phyloP scores from a whole-genome alignment of 2,329 filamentous ascomycete genomes.

The Beauveria asiatica region DNA sequence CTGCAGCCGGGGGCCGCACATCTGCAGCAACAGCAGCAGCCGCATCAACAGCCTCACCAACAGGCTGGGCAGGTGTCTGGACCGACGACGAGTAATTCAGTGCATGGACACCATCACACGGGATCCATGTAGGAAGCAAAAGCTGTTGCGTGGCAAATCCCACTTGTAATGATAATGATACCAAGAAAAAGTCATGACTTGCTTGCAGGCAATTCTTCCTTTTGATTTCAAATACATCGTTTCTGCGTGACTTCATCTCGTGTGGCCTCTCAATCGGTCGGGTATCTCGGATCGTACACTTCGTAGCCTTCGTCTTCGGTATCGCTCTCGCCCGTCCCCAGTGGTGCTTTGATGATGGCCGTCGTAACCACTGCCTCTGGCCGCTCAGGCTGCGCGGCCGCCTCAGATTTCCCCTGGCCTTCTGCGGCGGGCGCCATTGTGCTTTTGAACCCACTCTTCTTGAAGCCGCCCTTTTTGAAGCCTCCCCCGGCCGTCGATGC shows the following conservation, averaged over 20 bases:
- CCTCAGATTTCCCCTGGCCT: conserved; percentile 12
- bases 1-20: conserved; percentile 17
- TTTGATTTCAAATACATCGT: neutral
- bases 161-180: conserved; percentile 12
- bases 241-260: neutral
- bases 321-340: conserved; percentile 42
- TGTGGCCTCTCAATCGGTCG: conserved; percentile 44
- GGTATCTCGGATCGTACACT: conserved; percentile 52
- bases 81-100: neutral
- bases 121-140: conserved; percentile 1
- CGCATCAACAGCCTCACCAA: neutral
- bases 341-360: conserved; percentile 15
- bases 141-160: neutral
- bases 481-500: conserved; percentile 28
- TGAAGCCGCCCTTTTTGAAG: conserved; percentile 64
- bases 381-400: conserved; percentile 33
- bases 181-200: neutral
- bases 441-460: conserved; percentile 77
- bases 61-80: neutral
- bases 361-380: conserved; percentile 17
- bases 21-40: neutral
- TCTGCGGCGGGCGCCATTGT: conserved; percentile 54
- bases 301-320: conserved; percentile 66
- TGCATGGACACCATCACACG: conserved; percentile 4
- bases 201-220: neutral